A percentile compares a stretch with the other conserved stretches of the same genome.
Conservation (phyloP, 75 land plant species). For the Selaginella tamariscina region DNA sequence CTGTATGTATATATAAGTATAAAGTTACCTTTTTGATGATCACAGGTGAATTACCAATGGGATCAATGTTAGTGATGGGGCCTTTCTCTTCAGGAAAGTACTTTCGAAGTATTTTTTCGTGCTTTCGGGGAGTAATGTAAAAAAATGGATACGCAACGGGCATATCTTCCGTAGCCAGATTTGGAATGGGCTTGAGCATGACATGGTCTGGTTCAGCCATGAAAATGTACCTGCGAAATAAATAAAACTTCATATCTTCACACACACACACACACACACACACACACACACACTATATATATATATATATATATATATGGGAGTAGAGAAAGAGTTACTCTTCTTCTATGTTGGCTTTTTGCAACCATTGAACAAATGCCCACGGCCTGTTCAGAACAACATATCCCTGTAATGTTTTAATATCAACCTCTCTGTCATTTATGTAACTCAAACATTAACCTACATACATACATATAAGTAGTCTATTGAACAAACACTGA, state of each 20-base stretch:
- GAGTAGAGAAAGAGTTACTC: constrained; percentile 4
- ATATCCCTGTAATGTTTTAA: no score
- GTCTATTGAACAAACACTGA: neutral
- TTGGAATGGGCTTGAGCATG: constrained; percentile 9
- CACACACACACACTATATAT: no score
- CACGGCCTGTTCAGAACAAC: constrained; percentile 12
- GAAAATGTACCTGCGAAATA: neutral
- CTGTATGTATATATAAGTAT: no score
- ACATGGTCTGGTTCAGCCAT: constrained; percentile 13
- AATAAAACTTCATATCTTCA: no score
- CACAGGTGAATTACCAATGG: constrained; percentile 11
- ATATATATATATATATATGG: no score
- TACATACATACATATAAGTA: no score
- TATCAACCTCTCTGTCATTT: no score
- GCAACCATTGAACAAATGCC: constrained; percentile 10
- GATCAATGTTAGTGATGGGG: constrained; percentile 9
- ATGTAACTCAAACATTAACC: no score
- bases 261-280: no score
- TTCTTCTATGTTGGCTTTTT: constrained; percentile 4
- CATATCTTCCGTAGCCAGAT: neutral
- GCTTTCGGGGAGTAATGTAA: neutral
- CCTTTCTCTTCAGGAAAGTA: constrained; percentile 11
- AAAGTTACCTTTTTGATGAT: constrained; percentile 8
- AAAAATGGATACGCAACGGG: constrained; percentile 3
- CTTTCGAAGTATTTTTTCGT: neutral